These are phyloP conservation scores for Wickerhamiella hasegawae DNA, from an alignment of 805 yeast genomes.

Conservation along the genomic window DNA sequence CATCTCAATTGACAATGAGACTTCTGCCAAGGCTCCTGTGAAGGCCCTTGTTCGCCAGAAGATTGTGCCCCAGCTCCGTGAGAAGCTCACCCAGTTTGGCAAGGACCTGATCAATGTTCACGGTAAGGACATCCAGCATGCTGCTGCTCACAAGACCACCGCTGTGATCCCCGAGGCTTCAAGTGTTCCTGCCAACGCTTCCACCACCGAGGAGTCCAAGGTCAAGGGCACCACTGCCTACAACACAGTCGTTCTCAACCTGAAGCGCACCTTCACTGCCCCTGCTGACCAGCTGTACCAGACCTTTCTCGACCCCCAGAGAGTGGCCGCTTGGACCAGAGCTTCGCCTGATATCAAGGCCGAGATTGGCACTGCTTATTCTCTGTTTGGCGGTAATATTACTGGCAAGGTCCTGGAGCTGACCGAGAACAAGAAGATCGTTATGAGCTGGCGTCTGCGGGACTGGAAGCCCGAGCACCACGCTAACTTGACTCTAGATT, in stretches of 20 bases:
- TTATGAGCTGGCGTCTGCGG: conserved; percentile 70
- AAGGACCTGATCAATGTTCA: conserved; percentile 55
- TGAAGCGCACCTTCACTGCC: conserved; percentile 71
- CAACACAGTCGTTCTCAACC: conserved; percentile 64
- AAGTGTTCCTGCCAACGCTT: conserved; percentile 11
- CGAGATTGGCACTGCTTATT: conserved; percentile 44
- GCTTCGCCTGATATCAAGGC: conserved; percentile 46
- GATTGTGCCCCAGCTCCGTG: conserved; percentile 57
- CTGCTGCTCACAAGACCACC: conserved; percentile 21
- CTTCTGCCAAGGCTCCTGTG: conserved; percentile 28
- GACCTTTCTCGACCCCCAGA: conserved; percentile 58
- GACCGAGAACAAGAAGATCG: conserved; percentile 41
- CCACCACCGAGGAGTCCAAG: conserved; percentile 6
- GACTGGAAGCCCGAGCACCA: conserved; percentile 81
- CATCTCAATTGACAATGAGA: conserved; percentile 44
- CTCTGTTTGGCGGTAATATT: conserved; percentile 77
- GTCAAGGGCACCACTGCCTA: conserved; percentile 27
- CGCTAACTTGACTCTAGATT: conserved; percentile 48
- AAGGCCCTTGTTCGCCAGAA: conserved; percentile 36
- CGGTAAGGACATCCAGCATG: conserved; percentile 78
- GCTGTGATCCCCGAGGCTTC: conserved; percentile 7
- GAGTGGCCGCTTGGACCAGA: conserved; percentile 86
- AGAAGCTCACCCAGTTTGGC: conserved; percentile 49
- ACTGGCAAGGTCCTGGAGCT: conserved; percentile 50
- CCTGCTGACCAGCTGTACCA: conserved; percentile 72